Conservation (phyloP, 2,329 filamentous ascomycete species). For the Ophidiomyces ophidiicola region DNA sequence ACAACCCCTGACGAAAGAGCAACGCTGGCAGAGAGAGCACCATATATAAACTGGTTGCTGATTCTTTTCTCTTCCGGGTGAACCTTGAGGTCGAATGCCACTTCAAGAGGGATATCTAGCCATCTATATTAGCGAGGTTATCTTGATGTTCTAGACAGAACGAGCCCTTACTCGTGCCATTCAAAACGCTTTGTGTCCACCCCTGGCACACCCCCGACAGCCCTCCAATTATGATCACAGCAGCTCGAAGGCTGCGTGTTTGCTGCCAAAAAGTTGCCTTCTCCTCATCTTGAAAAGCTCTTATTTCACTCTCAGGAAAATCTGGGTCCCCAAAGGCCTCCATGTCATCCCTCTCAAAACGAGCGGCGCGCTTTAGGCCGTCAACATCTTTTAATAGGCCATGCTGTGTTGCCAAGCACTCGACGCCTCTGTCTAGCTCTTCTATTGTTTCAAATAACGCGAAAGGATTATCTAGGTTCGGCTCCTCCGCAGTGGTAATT, state of each 20-base stretch:
- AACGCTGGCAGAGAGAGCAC: constrained; percentile 6
- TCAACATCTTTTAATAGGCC: constrained; percentile 2
- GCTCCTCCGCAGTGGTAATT: neutral
- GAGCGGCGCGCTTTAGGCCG: constrained; percentile 6
- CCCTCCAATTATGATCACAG: constrained; percentile 6
- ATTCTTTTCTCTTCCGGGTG: neutral
- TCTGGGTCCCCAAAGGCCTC: constrained; percentile 2
- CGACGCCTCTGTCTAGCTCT: constrained; percentile 5
- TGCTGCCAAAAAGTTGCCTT: constrained; percentile 9
- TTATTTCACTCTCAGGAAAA: constrained; percentile 5
- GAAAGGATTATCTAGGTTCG: constrained; percentile 10
- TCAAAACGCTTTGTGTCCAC: constrained; percentile 9
- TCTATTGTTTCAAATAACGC: constrained; percentile 5
- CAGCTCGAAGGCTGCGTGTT: constrained; percentile 5
- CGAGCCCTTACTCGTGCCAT: constrained; percentile 7
- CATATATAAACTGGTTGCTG: constrained; percentile 2
- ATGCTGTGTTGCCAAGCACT: constrained; percentile 5
- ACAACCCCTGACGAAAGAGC: constrained; percentile 7
- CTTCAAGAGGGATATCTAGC: neutral
- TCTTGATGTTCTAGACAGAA: neutral
- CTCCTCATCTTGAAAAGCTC: constrained; percentile 1
- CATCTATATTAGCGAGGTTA: neutral
- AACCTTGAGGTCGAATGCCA: constrained; percentile 1
- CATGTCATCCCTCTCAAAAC: constrained; percentile 8
- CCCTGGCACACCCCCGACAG: constrained; percentile 10